These are phyloP conservation scores for Scheffersomyces lignicola DNA, from an alignment of 1,139 yeast genomes.

Conservation along the genomic window DNA sequence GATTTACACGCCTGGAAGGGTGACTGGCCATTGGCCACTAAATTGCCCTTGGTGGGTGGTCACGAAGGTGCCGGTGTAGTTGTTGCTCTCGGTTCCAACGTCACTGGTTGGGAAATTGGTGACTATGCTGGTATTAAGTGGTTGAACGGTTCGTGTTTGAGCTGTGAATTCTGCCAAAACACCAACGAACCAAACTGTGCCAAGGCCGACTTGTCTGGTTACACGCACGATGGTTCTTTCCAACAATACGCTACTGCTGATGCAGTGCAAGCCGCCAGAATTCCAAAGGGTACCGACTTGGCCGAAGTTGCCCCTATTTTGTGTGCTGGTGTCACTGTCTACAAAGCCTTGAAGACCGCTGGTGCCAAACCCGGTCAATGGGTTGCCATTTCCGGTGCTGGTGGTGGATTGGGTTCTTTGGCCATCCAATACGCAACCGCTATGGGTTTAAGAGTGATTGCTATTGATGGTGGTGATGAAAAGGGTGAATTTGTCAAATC, in stretches of 20 bases:
- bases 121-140: constrained; percentile 75
- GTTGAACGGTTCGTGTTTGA: constrained; percentile 71
- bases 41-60: constrained; percentile 76
- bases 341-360: constrained; percentile 75
- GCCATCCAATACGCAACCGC: constrained; percentile 76
- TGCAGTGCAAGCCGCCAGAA: constrained; percentile 80
- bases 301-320: constrained; percentile 76
- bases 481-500: constrained; percentile 56
- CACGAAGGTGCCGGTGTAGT: constrained; percentile 86
- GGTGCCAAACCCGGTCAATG: constrained; percentile 65
- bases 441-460: constrained; percentile 72
- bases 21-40: constrained; percentile 70
- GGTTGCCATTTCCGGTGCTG: constrained; percentile 80
- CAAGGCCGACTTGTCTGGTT: constrained; percentile 69
- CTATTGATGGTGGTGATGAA: constrained; percentile 74
- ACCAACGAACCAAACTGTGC: constrained; percentile 69
- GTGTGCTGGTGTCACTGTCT: constrained; percentile 82
- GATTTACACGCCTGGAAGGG: constrained; percentile 82
- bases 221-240: constrained; percentile 80
- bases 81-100: constrained; percentile 68
- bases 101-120: constrained; percentile 66
- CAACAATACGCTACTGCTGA: constrained; percentile 82
- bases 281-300: constrained; percentile 69
- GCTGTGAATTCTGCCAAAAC: constrained; percentile 67
- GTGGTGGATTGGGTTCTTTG: constrained; percentile 75